Evolutionary conservation across 2,329 filamentous ascomycete species (phyloP).

Genomic region (Alternaria sp.): DNA sequence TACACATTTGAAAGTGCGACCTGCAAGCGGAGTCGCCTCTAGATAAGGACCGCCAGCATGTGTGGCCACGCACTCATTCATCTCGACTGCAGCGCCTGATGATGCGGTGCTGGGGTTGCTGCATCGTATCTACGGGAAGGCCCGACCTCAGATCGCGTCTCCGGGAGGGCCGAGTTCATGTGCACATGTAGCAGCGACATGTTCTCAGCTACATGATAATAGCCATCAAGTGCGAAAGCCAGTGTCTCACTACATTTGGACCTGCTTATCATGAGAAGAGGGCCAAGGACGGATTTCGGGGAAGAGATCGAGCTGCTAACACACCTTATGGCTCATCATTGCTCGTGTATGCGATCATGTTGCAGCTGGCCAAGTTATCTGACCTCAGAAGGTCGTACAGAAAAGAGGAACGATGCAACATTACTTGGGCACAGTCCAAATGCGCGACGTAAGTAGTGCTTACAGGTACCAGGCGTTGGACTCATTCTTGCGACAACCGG

Average conservation of each 20-base stretch:
- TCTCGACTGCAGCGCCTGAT: not conserved
- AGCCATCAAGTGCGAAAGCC: not conserved
- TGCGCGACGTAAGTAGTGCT: not conserved
- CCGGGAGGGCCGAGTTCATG: not conserved
- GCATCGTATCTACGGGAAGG: not conserved
- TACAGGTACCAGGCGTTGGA: not conserved
- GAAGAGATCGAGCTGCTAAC: not conserved
- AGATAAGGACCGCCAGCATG: not conserved
- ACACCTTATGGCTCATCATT: not conserved
- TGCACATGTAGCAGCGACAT: not conserved
- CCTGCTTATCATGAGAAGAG: not conserved
- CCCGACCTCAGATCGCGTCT: not conserved
- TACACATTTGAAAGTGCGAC: not conserved
- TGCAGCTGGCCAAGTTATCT: not conserved
- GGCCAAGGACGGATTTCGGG: conserved; percentile 7
- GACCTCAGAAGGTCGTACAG: not conserved
- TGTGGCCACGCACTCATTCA: not conserved
- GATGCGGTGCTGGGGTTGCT: not conserved
- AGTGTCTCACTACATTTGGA: not conserved
- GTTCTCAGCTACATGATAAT: not conserved
- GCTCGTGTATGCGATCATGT: not conserved
- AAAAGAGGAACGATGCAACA: not conserved
- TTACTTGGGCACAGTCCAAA: not conserved
- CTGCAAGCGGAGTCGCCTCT: not conserved
- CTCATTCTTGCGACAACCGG: not conserved